These are phyloP conservation scores for Solanum raphanifolium DNA, from an alignment of 257 asterid genomes.

Conservation along the genomic window DNA sequence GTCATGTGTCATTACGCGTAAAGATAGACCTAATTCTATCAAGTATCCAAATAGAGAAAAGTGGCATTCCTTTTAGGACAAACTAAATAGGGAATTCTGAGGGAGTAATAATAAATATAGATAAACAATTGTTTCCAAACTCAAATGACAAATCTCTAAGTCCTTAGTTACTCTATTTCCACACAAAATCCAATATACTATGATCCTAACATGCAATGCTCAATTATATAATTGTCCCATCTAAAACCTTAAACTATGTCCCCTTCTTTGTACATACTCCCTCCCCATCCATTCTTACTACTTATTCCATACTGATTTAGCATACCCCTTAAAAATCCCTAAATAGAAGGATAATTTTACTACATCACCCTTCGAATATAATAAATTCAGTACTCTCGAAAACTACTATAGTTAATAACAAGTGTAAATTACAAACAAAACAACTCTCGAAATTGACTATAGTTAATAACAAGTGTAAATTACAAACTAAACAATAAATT, in stretches of 20 bases:
- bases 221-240: neutral
- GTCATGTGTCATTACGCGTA: neutral
- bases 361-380: neutral
- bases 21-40: neutral
- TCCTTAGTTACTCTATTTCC: neutral
- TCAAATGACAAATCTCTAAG: neutral
- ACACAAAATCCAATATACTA: neutral
- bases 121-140: neutral
- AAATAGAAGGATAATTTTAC: neutral
- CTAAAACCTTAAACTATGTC: neutral
- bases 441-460: neutral
- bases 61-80: neutral
- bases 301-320: neutral
- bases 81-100: neutral
- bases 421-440: neutral
- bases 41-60: neutral
- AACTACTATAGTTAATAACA: neutral
- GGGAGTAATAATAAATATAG: neutral
- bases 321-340: neutral
- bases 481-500: neutral
- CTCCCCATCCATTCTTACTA: neutral
- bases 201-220: neutral
- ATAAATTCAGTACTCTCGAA: neutral
- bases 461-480: neutral
- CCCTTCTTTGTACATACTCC: neutral